Percentiles rank a stretch among this genome's conserved stretches.
These are phyloP conservation scores for Fusarium sp. DNA, from an alignment of 2,329 filamentous ascomycete species.

Conservation along the genomic window DNA sequence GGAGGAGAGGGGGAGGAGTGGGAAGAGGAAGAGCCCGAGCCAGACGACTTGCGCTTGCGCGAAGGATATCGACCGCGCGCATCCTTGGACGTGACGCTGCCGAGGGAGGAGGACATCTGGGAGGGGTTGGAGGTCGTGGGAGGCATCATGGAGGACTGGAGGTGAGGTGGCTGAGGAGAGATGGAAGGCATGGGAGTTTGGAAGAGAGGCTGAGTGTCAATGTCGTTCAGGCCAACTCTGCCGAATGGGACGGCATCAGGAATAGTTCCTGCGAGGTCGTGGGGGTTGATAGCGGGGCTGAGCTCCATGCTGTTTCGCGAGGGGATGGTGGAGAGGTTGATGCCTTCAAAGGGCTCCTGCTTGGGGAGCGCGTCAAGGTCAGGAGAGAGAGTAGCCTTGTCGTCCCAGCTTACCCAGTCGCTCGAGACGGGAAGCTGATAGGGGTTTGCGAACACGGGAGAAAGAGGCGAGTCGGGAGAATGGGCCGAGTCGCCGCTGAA, in stretches of 20 bases:
- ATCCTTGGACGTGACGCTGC: constrained; percentile 39
- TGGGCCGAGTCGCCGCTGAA: constrained; percentile 50
- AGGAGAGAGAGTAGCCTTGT: constrained; percentile 49
- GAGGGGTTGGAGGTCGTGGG: constrained; percentile 33
- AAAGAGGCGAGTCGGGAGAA: constrained; percentile 49
- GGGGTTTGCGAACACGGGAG: constrained; percentile 48
- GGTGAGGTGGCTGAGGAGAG: constrained; percentile 45
- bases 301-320: constrained; percentile 49
- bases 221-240: constrained; percentile 48
- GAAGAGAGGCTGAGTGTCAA: constrained; percentile 49
- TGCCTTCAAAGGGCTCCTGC: constrained; percentile 49
- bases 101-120: constrained; percentile 38
- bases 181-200: constrained; percentile 49
- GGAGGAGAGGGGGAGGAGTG: constrained; percentile 60
- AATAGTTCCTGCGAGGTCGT: constrained; percentile 47
- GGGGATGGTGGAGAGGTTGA: constrained; percentile 47
- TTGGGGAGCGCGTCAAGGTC: constrained; percentile 48
- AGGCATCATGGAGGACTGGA: constrained; percentile 44
- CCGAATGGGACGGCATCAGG: constrained; percentile 48
- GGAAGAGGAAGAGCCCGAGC: constrained; percentile 49
- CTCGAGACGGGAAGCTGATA: constrained; percentile 49
- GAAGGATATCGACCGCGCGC: constrained; percentile 45
- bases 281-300: constrained; percentile 49
- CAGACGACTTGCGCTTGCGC: constrained; percentile 54
- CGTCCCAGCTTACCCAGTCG: constrained; percentile 50